phyloP scores from a whole-genome alignment of 768 basidiomycete species.

The Tylopilus felleus region DNA sequence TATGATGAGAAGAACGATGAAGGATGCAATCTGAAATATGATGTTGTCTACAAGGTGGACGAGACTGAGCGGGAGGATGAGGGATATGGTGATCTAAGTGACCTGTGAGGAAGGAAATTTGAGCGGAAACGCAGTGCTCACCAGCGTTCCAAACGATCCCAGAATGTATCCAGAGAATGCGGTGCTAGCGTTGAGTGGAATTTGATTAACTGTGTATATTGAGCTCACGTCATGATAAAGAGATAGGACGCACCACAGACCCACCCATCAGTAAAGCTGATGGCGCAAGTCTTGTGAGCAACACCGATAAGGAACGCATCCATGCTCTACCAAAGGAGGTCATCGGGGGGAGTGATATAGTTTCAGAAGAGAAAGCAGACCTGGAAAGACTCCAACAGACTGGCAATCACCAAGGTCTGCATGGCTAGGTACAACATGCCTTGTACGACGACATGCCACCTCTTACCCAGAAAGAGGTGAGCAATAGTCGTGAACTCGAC shows the following conservation, averaged over 20 bases:
- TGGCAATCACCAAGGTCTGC: slow-evolving; percentile 22
- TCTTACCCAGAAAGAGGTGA: slow-evolving; percentile 23
- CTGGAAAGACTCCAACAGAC: slow-evolving; percentile 26
- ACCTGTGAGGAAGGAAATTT: not conserved
- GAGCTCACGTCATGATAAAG: not conserved
- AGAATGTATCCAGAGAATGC: slow-evolving; percentile 23
- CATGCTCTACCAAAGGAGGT: slow-evolving; percentile 15
- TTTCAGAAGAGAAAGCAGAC: not conserved
- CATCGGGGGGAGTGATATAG: not conserved
- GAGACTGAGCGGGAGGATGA: slow-evolving; percentile 24
- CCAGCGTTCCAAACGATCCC: slow-evolving; percentile 23
- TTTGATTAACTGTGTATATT: slow-evolving; percentile 8
- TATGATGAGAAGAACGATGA: slow-evolving; percentile 19
- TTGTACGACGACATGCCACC: slow-evolving; percentile 23
- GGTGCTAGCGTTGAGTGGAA: slow-evolving; percentile 5
- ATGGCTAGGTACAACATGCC: slow-evolving; percentile 19
- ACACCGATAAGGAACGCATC: slow-evolving; percentile 22
- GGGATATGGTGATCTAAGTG: slow-evolving; percentile 15
- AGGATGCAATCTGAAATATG: slow-evolving; percentile 23
- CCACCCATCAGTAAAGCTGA: slow-evolving; percentile 23
- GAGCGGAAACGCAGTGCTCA: not conserved
- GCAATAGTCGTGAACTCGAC: slow-evolving; percentile 27
- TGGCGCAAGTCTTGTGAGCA: slow-evolving; percentile 25
- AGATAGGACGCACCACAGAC: slow-evolving; percentile 17
- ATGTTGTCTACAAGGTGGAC: slow-evolving; percentile 24